Evolutionary conservation across 1,284 basidiomycete genomes (phyloP).

Genomic region (Gymnopus androsaceus): DNA sequence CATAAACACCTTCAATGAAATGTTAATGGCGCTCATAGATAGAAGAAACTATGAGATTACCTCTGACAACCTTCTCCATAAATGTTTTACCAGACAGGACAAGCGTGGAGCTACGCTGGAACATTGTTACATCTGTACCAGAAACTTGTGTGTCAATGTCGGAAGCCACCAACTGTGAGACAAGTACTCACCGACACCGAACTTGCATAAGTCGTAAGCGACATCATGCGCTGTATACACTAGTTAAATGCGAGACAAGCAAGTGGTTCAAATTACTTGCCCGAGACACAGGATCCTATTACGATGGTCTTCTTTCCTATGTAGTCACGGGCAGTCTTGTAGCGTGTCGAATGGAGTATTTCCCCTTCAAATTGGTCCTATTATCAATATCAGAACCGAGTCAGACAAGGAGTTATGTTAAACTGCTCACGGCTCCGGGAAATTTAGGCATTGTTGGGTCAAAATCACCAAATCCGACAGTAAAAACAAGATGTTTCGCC

Average conservation of each 20-base stretch:
- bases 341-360: slow-evolving; percentile 55
- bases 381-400: background rate
- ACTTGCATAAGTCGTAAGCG: slow-evolving; percentile 26
- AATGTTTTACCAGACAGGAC: slow-evolving; percentile 55
- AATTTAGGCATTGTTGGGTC: slow-evolving; percentile 46
- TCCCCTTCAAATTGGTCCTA: slow-evolving; percentile 57
- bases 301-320: slow-evolving; percentile 62
- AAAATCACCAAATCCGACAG: slow-evolving; percentile 54
- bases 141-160: background rate
- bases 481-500: slow-evolving; percentile 36
- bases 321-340: slow-evolving; percentile 52
- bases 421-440: background rate
- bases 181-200: slow-evolving; percentile 24
- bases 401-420: too few species aligned
- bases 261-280: slow-evolving; percentile 26
- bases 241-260: background rate
- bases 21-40: too few species aligned
- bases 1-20: background rate
- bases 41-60: too few species aligned
- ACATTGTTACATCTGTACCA: slow-evolving; percentile 55
- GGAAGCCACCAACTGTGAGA: background rate
- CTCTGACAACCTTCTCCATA: too few species aligned
- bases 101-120: slow-evolving; percentile 64
- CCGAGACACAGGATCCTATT: slow-evolving; percentile 65
- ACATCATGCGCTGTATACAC: slow-evolving; percentile 27